These are phyloP conservation scores for Picea glauca DNA, from an alignment of 75 land plant genomes.

Conservation along the genomic window DNA sequence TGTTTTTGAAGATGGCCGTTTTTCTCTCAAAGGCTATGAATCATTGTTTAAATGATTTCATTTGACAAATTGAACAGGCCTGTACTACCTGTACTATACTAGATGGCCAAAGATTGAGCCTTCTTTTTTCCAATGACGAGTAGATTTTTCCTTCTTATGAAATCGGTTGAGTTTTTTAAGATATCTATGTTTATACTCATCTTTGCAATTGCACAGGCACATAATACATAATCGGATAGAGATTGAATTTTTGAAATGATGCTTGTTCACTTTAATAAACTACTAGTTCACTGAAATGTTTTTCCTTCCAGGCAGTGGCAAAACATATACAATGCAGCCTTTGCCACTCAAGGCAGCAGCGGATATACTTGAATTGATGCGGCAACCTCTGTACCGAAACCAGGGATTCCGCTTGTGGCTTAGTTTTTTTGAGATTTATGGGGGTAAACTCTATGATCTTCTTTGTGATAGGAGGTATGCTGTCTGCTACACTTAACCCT, in stretches of 20 bases:
- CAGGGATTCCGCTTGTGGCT: conserved; percentile 90
- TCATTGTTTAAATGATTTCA: not conserved
- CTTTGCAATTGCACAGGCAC: not conserved
- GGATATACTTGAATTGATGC: conserved; percentile 82
- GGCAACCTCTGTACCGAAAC: conserved; percentile 60
- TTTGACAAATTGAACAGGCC: not conserved
- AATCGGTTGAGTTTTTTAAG: not conserved
- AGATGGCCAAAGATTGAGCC: not conserved
- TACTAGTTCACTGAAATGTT: not conserved
- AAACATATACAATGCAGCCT: conserved; percentile 97
- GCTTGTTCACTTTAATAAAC: not conserved
- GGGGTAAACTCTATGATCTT: conserved; percentile 97
- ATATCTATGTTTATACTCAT: not conserved
- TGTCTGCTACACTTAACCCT: not conserved
- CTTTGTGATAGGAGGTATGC: conserved; percentile 90
- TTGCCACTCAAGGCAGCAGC: conserved; percentile 83
- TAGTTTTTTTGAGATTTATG: conserved; percentile 99
- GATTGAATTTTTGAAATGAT: not conserved
- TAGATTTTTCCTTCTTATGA: not conserved
- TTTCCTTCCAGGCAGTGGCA: conserved; percentile 89
- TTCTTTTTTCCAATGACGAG: not conserved
- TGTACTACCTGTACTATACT: not conserved
- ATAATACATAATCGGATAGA: not conserved
- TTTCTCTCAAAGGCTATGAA: too few relatives aligned
- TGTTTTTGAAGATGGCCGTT: too few relatives aligned